These are phyloP conservation scores for Cladophialophora psammophila DNA, from an alignment of 2,329 filamentous ascomycete species.

Conservation along the genomic window DNA sequence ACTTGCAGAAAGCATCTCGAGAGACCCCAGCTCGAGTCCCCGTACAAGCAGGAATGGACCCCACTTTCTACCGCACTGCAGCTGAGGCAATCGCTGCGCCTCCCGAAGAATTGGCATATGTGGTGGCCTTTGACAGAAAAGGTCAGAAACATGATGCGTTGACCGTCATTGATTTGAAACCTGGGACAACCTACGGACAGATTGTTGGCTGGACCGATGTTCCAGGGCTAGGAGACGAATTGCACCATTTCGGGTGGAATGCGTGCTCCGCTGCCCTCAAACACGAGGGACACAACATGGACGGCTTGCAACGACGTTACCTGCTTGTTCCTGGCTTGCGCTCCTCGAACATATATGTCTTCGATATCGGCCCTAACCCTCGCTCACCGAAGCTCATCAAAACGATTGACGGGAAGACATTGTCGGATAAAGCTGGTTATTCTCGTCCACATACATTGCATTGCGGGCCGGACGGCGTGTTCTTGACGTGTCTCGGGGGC, in stretches of 20 bases:
- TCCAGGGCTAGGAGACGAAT: constrained; percentile 11
- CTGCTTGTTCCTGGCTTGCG: constrained; percentile 13
- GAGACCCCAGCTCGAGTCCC: background rate
- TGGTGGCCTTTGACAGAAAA: constrained; percentile 20
- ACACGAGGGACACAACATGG: constrained; percentile 21
- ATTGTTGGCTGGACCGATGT: constrained; percentile 19
- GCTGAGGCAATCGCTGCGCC: constrained; percentile 19
- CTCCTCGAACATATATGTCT: constrained; percentile 19
- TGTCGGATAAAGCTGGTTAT: constrained; percentile 21
- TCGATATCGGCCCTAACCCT: constrained; percentile 15
- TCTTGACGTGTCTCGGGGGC: constrained; percentile 15
- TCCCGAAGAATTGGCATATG: constrained; percentile 21
- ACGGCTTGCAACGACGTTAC: constrained; percentile 16
- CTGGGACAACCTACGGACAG: constrained; percentile 11
- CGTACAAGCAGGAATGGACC: constrained; percentile 7
- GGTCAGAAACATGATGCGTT: constrained; percentile 20
- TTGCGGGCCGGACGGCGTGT: constrained; percentile 14
- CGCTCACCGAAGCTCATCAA: constrained; percentile 9
- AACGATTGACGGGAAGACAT: constrained; percentile 12
- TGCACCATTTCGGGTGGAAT: constrained; percentile 23
- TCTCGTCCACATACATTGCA: constrained; percentile 21
- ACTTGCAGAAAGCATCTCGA: background rate
- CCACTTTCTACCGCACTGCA: constrained; percentile 21
- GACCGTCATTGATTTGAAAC: constrained; percentile 20
- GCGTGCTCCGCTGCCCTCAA: constrained; percentile 20